Base-by-base conservation (phyloP, 345 rosid genomes). In the Dovyalis caffra region DNA sequence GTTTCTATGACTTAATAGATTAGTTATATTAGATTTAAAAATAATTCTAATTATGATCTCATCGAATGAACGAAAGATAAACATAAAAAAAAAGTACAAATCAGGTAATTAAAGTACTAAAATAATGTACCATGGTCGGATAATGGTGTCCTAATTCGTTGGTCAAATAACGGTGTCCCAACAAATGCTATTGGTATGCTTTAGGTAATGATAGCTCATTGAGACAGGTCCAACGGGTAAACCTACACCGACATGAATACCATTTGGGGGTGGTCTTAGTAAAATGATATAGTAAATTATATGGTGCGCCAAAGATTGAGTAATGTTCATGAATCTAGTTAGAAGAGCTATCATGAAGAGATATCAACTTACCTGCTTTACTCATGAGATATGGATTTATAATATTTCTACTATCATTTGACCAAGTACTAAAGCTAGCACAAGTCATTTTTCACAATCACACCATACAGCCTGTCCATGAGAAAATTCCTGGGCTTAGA, bases 241-340 rank as follows among this genome's bases (percentile, higher is more conserved):
- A 72, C 43, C 63, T 25, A 61, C 68, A 66, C 73, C 76, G 76
- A 72, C 72, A 77, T 3, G 61, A 34, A 31, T 20, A 32, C 1
- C 32, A 70, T 31, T 20, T n/a, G n/a, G 51, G 28, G 8, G 26
- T 23, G 35, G 31, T 70, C 31, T 56, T 69, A 16, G 68, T 33
- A 26, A 18, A 10, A 31, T 16, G 4, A 12, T 4, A 6, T 33
- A 23, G 28, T 47, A 23, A 53, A 53, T 53, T 43, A n/a, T 38
- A 21, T 33, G 29, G 32, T n/a, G 1, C 20, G n/a, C 62, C 0
- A 31, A n/a, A 0, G 15, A 12, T 28, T 3, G 23, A n/a, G 12
- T 12, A 25, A 67, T 28, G 78, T 75, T 75, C 73, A 75, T 75
- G 73, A 75, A 68, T 75, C 78, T 60, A 47, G 60, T 68, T 68